Percentiles rank a stretch among this genome's conserved stretches.
Evolutionary conservation across 139 green algal genomes (phyloP).

Genomic region (Chlorella ohadii): DNA sequence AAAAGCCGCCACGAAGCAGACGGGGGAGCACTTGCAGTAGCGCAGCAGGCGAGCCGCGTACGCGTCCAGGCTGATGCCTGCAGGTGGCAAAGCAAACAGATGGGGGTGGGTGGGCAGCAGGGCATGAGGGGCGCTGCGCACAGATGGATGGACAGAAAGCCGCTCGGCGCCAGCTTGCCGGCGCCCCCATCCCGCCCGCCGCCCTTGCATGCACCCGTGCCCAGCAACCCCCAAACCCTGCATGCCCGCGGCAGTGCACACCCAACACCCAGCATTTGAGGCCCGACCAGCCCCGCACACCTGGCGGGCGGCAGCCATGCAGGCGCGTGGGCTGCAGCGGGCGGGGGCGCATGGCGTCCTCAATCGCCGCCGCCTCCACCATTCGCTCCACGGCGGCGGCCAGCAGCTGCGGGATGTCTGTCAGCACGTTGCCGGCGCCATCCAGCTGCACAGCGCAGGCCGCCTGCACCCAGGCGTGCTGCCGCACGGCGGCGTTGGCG

Average conservation of each 20-base stretch:
- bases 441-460: slow-evolving; percentile 15
- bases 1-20: slow-evolving; percentile 76
- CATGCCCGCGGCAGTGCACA: no score
- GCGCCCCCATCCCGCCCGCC: no score
- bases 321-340: slow-evolving; percentile 13
- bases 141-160: no score
- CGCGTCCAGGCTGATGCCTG: slow-evolving; percentile 64
- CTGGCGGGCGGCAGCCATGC: slow-evolving; percentile 23
- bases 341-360: neutral
- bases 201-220: no score
- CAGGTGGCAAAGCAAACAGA: slow-evolving; percentile 40
- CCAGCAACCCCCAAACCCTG: no score
- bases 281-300: no score
- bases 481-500: neutral
- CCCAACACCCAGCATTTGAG: no score
- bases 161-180: no score
- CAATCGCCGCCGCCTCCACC: neutral
- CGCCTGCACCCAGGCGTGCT: neutral
- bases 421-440: slow-evolving; percentile 9
- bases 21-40: slow-evolving; percentile 82
- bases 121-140: no score
- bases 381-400: neutral
- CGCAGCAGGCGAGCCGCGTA: slow-evolving; percentile 79
- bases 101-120: no score
- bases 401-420: slow-evolving; percentile 12